Evolutionary conservation across 805 yeast genomes (phyloP), one percentile per base, ranked within the genome.

Genomic region (Clavispora phyllophila): DNA sequence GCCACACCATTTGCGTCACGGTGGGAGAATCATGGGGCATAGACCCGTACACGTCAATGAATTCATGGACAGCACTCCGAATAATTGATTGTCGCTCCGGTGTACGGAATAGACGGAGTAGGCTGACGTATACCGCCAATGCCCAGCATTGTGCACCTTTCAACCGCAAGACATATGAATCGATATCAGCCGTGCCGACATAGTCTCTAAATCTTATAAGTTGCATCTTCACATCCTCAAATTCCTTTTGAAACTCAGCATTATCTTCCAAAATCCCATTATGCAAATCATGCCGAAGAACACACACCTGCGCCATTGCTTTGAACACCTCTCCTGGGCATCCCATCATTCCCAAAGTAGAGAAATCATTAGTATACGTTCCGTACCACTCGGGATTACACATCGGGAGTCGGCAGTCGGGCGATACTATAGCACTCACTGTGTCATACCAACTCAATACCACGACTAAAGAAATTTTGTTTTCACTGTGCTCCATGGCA

Each of bases 1-100:
- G 83, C 82, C 82, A 78, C 4, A 78, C 81, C 82, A 78, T 78
- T 50, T 78, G 83, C 4, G 81, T 76, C 5, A 75, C 72, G 15
- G 70, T 57, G 1, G 82, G 79, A 1, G 77, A 68, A 5, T 55
- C 53, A 1, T 72, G 56, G 14, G 73, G 69, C 69, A 78, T 61
- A 0, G 75, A 59, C 1, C 65, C 62, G 49, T 78, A 76, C 9
- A 70, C 68, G 10, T 65, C 60, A 4, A 77, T 68, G 50, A 78
- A 78, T 51, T 78, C 83, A 57, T 58, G 32, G 54, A 68, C 53
- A 51, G 57, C 29, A 56, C 65, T 51, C 50, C 56, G 45, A 13
- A 72, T 64, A 8, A 49, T 44, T 18, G 49, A 56, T 1, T 49
- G 41, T 32, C 61, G 63, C 4, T 58, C 56, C 0, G 39, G 41